A percentile compares a stretch with the other conserved stretches of the same genome.
phyloP scores from a whole-genome alignment of 805 yeast species.

The Lipomyces starkeyi region DNA sequence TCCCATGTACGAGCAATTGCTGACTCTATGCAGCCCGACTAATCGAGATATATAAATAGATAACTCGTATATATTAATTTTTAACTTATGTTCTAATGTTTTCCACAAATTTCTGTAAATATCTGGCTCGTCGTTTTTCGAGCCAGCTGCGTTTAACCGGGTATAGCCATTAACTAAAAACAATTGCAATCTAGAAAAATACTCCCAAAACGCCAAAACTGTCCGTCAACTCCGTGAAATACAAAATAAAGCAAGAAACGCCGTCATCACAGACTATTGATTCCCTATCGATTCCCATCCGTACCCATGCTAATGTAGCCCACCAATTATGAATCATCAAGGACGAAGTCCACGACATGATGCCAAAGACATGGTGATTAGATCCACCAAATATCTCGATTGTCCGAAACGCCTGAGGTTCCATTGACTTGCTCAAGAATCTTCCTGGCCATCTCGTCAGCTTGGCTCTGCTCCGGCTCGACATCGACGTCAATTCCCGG shows the following conservation, averaged over 20 bases:
- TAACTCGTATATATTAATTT: no score
- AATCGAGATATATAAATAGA: background rate
- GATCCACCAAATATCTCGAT: background rate
- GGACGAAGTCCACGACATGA: background rate
- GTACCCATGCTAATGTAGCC: background rate
- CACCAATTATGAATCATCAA: background rate
- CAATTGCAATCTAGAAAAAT: background rate
- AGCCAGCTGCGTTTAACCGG: no score
- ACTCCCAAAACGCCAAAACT: constrained; percentile 1
- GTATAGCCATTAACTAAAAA: no score
- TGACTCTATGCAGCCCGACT: background rate
- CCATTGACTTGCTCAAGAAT: constrained; percentile 27
- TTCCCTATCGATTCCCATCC: background rate
- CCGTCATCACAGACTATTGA: background rate
- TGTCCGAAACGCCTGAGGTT: background rate
- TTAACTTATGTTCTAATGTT: no score
- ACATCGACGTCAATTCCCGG: background rate
- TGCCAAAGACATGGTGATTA: background rate
- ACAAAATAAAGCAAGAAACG: background rate
- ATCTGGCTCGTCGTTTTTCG: no score
- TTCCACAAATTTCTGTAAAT: no score
- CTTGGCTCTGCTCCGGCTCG: constrained; percentile 16
- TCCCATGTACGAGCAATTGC: background rate
- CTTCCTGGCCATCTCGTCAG: constrained; percentile 27
- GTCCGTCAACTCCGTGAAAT: background rate